Evolutionary conservation across 225 moss, liverwort and hornwort species (phyloP), one percentile per base, ranked within the genome.

Genomic region (Polytrichum formosum): DNA sequence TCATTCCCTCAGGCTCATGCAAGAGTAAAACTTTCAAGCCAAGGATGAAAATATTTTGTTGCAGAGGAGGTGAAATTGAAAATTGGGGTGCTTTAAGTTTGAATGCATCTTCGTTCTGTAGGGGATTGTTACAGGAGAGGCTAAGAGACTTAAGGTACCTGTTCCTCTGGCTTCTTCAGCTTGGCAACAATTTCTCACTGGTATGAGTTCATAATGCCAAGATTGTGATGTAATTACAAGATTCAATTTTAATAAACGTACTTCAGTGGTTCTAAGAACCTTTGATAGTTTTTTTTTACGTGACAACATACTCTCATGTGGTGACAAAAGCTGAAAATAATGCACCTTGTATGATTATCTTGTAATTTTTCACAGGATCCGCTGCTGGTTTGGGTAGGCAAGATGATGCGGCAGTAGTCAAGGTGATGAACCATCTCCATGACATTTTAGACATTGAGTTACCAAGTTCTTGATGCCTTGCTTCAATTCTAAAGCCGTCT

Each of bases 401-500:
- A 69, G 96, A 96, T 74, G 96, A 96, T 66, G 93, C 96, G 77
- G 91, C 91, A 63, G 84, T 96, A 72, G 96, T 96, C 29, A 96
- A 96, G 93, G 93, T 96, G 63, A 46, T 46, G 16, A 13, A 16
- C 46, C 1, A 4, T 46, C 46, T 46, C 46, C 46, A 46, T 46
- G 16, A 3, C 16, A 46, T 16, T 13, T 46, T 46, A 13, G 13
- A 46, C 46, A 35, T 35, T 35, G 35, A 13, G 13, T 46, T 46
- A 46, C 46, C 46, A 46, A 13, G 16, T 46, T 46, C 16, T 46
- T 46, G 46, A 46, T 46, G 13, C 46, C 46, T 46, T 46, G 46
- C 46, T 16, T 46, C 46, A 0, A 46, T 46, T 16, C 9, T 16
- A 16, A 46, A 46, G 46, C 46, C 13, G 1, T 46, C 13, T 46